Evolutionary conservation across 2,329 filamentous ascomycete species (phyloP).

Genomic region (Catunica adiposa): DNA sequence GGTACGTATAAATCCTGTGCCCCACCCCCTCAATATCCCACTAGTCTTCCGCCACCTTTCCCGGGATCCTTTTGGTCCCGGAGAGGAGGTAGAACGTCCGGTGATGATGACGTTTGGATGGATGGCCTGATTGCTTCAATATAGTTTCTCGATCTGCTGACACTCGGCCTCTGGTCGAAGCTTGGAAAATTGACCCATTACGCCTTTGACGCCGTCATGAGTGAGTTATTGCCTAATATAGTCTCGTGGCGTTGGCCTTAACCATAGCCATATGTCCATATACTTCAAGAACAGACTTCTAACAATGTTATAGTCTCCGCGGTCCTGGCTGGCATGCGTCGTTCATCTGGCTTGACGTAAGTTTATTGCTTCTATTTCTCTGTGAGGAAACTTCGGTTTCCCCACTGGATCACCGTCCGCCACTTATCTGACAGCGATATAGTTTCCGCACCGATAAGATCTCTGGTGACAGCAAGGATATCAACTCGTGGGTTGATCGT

Average conservation of each 20-base stretch:
- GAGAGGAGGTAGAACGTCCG: neutral
- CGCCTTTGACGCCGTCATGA: conserved; percentile 85
- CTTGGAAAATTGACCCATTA: conserved; percentile 87
- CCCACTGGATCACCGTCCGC: neutral
- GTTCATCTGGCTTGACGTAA: conserved; percentile 95
- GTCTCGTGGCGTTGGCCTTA: neutral
- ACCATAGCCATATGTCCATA: neutral
- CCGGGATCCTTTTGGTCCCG: too few relatives aligned
- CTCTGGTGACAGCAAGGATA: conserved; percentile 60
- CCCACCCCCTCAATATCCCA: neutral
- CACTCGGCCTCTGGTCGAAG: conserved; percentile 57
- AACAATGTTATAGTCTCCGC: conserved; percentile 55
- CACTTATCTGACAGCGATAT: conserved; percentile 16
- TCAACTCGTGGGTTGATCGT: conserved; percentile 78
- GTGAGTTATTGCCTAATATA: conserved; percentile 36
- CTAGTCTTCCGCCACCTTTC: neutral
- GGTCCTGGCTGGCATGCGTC: conserved; percentile 91
- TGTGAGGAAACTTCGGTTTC: neutral
- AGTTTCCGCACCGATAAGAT: conserved; percentile 82
- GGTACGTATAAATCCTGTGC: conserved; percentile 18
- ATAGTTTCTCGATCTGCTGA: conserved; percentile 50
- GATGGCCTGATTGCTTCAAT: neutral
- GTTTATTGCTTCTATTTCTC: conserved; percentile 25
- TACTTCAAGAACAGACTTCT: too few relatives aligned
- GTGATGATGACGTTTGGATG: neutral